phyloP scores from a whole-genome alignment of 2,329 filamentous ascomycete species.

The Sclerotiophoma versabilis region DNA sequence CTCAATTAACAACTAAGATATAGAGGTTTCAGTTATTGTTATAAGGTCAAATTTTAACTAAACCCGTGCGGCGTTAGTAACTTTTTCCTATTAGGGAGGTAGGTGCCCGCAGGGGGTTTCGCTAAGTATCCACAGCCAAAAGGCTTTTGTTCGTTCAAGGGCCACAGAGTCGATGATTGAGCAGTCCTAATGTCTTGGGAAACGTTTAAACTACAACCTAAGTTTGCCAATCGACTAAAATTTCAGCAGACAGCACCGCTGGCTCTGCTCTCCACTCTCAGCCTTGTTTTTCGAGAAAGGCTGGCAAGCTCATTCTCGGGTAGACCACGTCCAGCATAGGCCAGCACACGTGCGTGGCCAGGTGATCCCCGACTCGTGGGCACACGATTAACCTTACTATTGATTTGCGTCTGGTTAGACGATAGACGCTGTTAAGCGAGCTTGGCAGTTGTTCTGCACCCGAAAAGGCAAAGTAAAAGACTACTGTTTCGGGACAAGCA shows the following conservation, averaged over 20 bases:
- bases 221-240: background rate
- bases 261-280: background rate
- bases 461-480: background rate
- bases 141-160: background rate
- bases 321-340: background rate
- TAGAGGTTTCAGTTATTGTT: no score
- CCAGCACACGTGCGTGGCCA: background rate
- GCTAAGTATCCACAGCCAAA: no score
- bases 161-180: background rate
- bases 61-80: no score
- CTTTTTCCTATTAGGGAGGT: no score
- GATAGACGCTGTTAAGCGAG: background rate
- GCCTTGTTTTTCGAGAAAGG: background rate
- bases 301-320: background rate
- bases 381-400: background rate
- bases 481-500: slow-evolving; percentile 1
- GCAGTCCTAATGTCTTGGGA: background rate
- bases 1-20: no score
- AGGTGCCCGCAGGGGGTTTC: no score
- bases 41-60: no score
- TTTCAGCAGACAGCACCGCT: background rate
- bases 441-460: background rate
- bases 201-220: background rate
- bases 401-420: background rate
- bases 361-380: background rate